phyloP scores from a whole-genome alignment of 371 early-diverging fungal species.

The Mucor circinelloides region DNA sequence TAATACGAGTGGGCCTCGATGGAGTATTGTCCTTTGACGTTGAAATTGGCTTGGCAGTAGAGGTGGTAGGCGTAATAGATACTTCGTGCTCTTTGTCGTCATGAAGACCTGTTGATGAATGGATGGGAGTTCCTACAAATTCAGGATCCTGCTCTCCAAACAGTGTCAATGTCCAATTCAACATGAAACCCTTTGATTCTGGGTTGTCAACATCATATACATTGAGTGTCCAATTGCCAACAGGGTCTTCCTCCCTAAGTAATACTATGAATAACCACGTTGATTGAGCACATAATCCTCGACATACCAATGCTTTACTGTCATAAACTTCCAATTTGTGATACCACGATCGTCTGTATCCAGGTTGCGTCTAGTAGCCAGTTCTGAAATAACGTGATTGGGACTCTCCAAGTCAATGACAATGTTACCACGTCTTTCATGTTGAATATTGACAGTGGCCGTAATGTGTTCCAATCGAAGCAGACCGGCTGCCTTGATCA shows the following conservation, averaged over 20 bases:
- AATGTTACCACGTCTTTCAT: conserved; percentile 82
- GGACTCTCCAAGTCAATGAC: conserved; percentile 80
- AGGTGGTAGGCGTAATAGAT: neutral
- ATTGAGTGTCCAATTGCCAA: conserved; percentile 85
- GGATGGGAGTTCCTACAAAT: conserved; percentile 33
- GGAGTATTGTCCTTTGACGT: conserved; percentile 16
- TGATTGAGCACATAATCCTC: neutral
- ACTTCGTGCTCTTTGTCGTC: conserved; percentile 21
- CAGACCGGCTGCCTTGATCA: conserved; percentile 58
- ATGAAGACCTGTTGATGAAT: conserved; percentile 11
- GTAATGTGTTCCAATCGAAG: conserved; percentile 84
- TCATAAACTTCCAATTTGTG: conserved; percentile 93
- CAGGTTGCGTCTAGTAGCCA: conserved; percentile 66
- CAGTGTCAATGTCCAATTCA: conserved; percentile 71
- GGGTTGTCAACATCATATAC: conserved; percentile 59
- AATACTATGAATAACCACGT: neutral
- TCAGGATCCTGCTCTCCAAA: conserved; percentile 62
- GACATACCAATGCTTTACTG: conserved; percentile 91
- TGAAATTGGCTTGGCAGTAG: conserved; percentile 3
- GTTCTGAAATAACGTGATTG: conserved; percentile 58
- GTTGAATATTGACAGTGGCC: conserved; percentile 81
- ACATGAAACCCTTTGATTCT: conserved; percentile 42
- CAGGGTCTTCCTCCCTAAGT: conserved; percentile 76
- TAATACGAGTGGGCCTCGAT: conserved; percentile 28
- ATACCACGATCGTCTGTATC: conserved; percentile 80